Conservation (phyloP, 176 grass and related monocot genomes). For the Bromus sterilis region DNA sequence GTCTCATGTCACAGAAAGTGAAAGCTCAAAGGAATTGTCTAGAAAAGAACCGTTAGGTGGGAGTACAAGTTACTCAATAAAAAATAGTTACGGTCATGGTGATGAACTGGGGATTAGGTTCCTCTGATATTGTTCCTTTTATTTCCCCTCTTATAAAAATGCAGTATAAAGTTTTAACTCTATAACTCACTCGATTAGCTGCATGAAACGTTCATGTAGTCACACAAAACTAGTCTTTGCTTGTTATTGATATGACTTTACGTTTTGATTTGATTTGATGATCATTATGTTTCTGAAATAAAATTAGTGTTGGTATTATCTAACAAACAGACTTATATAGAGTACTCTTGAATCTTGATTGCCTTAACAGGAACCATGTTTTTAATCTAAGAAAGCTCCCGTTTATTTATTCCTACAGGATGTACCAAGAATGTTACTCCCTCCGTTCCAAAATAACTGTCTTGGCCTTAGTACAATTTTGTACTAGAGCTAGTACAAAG, state of each 20-base stretch:
- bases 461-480: no score
- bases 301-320: background rate
- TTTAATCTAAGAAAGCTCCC: background rate
- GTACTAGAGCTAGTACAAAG: no score
- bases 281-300: background rate
- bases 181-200: background rate
- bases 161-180: background rate
- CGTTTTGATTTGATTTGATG: background rate
- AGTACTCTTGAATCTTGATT: background rate
- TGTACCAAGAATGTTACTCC: conserved; percentile 24
- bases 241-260: no score
- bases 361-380: background rate
- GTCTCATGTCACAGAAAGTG: background rate
- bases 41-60: background rate
- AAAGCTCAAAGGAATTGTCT: background rate
- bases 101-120: no score
- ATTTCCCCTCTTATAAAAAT: background rate
- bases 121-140: background rate
- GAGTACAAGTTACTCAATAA: no score
- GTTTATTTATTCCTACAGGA: background rate
- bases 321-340: background rate
- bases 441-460: no score
- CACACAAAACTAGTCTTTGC: no score
- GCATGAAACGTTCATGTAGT: no score
- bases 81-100: no score